Evolutionary conservation across 768 basidiomycete genomes (phyloP).

Genomic region (Cystofilobasidium bisporidii): DNA sequence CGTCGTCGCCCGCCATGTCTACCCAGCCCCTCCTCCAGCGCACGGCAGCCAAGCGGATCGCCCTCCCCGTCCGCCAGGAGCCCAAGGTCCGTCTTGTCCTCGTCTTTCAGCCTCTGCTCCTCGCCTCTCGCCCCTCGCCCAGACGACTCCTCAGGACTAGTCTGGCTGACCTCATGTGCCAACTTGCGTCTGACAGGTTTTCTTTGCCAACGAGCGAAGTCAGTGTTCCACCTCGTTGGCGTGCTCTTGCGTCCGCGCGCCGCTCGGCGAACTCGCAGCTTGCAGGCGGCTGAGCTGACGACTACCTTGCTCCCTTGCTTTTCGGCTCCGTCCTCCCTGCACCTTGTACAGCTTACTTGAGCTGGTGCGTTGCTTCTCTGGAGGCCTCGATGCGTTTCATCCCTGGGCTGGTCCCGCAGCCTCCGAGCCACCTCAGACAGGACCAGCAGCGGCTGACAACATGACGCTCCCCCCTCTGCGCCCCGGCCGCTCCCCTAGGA

Average conservation of each 20-base stretch:
- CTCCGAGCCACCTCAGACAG: too few species aligned
- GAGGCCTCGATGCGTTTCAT: too few species aligned
- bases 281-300: too few species aligned
- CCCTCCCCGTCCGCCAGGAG: slow-evolving; percentile 74
- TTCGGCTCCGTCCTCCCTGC: too few species aligned
- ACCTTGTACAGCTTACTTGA: slow-evolving; percentile 72
- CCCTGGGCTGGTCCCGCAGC: too few species aligned
- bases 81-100: slow-evolving; percentile 32
- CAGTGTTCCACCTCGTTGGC: too few species aligned
- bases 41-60: slow-evolving; percentile 74
- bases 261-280: background rate
- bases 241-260: too few species aligned
- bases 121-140: background rate
- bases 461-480: background rate
- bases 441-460: too few species aligned
- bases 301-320: too few species aligned
- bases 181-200: slow-evolving; percentile 32
- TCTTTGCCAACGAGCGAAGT: slow-evolving; percentile 41
- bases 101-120: too few species aligned
- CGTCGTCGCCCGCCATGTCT: slow-evolving; percentile 56
- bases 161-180: background rate
- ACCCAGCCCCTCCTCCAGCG: slow-evolving; percentile 95
- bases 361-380: slow-evolving; percentile 82
- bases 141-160: background rate
- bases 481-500: background rate